Percentiles rank a stretch among this genome's conserved stretches.
Evolutionary conservation across 1,284 basidiomycete species (phyloP).

Genomic region (Apiotrichum mycotoxinovorans): DNA sequence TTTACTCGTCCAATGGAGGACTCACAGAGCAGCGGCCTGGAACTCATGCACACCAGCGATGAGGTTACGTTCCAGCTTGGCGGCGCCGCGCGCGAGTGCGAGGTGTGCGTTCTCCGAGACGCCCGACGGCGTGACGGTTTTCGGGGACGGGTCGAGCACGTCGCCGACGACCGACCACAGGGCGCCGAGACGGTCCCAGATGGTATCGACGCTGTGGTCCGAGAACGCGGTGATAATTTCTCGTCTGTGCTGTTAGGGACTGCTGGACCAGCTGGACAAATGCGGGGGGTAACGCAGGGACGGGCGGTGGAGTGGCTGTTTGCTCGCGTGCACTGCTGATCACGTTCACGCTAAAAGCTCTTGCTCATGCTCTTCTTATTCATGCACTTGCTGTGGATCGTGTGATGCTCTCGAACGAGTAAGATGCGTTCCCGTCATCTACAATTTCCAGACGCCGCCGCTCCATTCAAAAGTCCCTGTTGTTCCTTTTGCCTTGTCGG

Average conservation of each 20-base stretch:
- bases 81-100: slow-evolving; percentile 27
- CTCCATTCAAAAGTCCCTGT: too few species aligned
- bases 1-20: not conserved
- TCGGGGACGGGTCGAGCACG: slow-evolving; percentile 5
- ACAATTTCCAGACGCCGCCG: too few species aligned
- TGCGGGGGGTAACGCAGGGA: not conserved
- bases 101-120: slow-evolving; percentile 23
- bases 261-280: too few species aligned
- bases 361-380: too few species aligned
- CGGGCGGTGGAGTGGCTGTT: too few species aligned
- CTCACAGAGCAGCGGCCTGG: slow-evolving; percentile 33
- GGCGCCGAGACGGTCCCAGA: slow-evolving; percentile 2
- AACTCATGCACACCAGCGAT: slow-evolving; percentile 33
- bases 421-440: too few species aligned
- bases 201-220: slow-evolving; percentile 11
- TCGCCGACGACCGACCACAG: slow-evolving; percentile 12
- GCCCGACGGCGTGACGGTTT: not conserved
- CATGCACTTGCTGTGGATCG: too few species aligned
- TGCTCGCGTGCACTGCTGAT: not conserved
- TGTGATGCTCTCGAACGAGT: too few species aligned
- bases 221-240: slow-evolving; percentile 18
- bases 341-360: too few species aligned
- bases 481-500: too few species aligned
- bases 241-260: slow-evolving; percentile 18
- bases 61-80: slow-evolving; percentile 42